Evolutionary conservation across 768 basidiomycete genomes (phyloP).

Genomic region (Lactarius akahatsu): DNA sequence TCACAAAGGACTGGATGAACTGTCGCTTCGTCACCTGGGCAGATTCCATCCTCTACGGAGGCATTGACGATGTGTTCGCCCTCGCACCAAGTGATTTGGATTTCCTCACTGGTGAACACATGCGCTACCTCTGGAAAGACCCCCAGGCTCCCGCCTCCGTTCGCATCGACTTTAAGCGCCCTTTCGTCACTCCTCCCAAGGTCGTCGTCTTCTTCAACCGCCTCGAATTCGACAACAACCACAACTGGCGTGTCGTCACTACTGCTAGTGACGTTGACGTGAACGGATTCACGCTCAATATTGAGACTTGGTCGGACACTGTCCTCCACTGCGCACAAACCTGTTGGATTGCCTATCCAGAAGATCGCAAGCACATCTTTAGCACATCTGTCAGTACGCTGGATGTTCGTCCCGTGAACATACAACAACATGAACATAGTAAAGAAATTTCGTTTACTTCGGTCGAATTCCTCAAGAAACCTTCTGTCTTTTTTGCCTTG

Average conservation of each 20-base stretch:
- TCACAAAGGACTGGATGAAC: not conserved
- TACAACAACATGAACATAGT: not conserved
- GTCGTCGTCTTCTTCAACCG: conserved; percentile 1
- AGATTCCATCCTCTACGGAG: not conserved
- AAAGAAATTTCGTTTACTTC: not conserved
- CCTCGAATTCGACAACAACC: not conserved
- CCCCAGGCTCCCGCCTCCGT: not conserved
- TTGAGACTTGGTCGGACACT: not conserved
- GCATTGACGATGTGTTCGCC: not conserved
- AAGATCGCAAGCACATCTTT: not conserved
- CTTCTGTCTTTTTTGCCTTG: not conserved
- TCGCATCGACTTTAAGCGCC: not conserved
- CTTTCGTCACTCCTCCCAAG: not conserved
- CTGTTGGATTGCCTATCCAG: conserved; percentile 2
- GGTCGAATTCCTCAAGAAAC: not conserved
- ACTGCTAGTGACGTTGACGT: not conserved
- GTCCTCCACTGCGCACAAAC: not conserved
- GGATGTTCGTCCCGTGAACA: not conserved
- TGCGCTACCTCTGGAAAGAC: not conserved
- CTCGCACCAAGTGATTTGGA: not conserved
- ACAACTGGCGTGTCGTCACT: not conserved
- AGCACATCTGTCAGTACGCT: not conserved
- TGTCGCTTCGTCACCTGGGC: not conserved
- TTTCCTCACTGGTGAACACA: conserved; percentile 1
- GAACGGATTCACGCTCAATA: not conserved